Percentiles rank a stretch among this genome's conserved stretches.
These are phyloP conservation scores for Austroboletus olivaceoglutinosus DNA, from an alignment of 1,284 basidiomycete species.

Conservation along the genomic window DNA sequence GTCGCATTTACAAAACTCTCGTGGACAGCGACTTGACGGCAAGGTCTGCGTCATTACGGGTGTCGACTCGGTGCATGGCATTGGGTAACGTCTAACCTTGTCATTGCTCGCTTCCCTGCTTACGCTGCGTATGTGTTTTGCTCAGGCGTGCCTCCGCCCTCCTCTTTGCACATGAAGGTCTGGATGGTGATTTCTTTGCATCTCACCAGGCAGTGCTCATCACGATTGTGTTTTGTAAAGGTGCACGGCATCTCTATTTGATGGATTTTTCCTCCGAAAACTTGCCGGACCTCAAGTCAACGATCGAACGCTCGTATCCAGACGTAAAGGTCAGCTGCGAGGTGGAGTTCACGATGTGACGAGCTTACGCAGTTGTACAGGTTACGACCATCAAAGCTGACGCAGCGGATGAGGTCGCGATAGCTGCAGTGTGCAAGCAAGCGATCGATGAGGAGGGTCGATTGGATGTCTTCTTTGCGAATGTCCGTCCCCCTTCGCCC, in stretches of 20 bases:
- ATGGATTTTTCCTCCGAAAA: constrained; percentile 75
- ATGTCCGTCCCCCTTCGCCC: constrained; percentile 51
- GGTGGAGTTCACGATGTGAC: constrained; percentile 3
- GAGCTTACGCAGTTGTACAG: constrained; percentile 39
- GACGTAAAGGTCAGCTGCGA: constrained; percentile 64
- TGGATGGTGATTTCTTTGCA: constrained; percentile 8
- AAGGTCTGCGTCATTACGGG: constrained; percentile 94
- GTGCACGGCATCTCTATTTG: constrained; percentile 81
- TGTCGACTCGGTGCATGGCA: constrained; percentile 78
- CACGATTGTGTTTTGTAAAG: constrained; percentile 40
- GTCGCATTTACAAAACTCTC: constrained; percentile 59
- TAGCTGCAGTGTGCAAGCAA: constrained; percentile 67
- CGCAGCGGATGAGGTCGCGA: constrained; percentile 76
- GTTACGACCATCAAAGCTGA: constrained; percentile 75
- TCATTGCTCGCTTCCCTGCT: constrained; percentile 8
- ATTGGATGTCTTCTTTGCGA: constrained; percentile 93
- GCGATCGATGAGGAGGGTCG: constrained; percentile 79
- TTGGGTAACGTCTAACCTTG: constrained; percentile 55
- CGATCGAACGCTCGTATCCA: constrained; percentile 68
- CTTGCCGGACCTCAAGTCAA: constrained; percentile 68
- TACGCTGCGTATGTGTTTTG: constrained; percentile 9
- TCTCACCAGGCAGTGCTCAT: constrained; percentile 4
- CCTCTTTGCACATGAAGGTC: constrained; percentile 81
- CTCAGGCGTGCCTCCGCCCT: constrained; percentile 71
- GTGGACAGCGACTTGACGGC: constrained; percentile 60